phyloP scores from a whole-genome alignment of 768 basidiomycete species.

The Sistotremastrum niveocremeum region DNA sequence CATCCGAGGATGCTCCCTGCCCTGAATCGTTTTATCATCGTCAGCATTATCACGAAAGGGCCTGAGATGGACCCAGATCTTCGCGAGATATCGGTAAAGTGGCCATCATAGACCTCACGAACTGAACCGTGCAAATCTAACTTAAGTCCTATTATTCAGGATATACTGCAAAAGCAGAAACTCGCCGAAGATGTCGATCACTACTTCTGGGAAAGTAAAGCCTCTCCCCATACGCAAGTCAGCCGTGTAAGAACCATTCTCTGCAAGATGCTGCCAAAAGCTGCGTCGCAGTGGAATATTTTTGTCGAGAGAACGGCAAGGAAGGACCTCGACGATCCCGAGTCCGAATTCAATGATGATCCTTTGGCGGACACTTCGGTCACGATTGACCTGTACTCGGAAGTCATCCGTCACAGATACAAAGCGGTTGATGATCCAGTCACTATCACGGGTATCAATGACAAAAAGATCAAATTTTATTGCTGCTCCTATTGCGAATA shows the following conservation, averaged over 20 bases:
- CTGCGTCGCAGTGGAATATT: conserved; percentile 1
- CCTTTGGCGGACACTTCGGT: no score
- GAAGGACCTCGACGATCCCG: no score
- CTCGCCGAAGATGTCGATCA: conserved; percentile 38
- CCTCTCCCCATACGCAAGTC: conserved; percentile 36
- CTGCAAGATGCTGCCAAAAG: neutral
- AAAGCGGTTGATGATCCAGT: no score
- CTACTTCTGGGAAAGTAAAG: conserved; percentile 24
- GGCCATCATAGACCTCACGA: no score
- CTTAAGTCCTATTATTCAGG: conserved; percentile 10
- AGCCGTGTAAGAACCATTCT: conserved; percentile 19
- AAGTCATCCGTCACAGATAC: no score
- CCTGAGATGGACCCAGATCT: conserved; percentile 35
- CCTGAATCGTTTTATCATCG: conserved; percentile 43
- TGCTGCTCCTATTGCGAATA: conserved; percentile 53
- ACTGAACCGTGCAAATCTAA: no score
- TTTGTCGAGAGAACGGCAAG: conserved; percentile 16
- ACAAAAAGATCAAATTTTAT: conserved; percentile 30
- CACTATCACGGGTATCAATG: no score
- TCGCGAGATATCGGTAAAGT: conserved; percentile 34
- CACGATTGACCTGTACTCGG: no score
- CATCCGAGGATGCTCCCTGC: conserved; percentile 46
- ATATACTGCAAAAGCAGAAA: conserved; percentile 28
- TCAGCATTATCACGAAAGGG: conserved; percentile 39
- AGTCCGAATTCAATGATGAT: no score